Evolutionary conservation across 768 basidiomycete genomes (phyloP).

Genomic region (Tephrocybe sp.): DNA sequence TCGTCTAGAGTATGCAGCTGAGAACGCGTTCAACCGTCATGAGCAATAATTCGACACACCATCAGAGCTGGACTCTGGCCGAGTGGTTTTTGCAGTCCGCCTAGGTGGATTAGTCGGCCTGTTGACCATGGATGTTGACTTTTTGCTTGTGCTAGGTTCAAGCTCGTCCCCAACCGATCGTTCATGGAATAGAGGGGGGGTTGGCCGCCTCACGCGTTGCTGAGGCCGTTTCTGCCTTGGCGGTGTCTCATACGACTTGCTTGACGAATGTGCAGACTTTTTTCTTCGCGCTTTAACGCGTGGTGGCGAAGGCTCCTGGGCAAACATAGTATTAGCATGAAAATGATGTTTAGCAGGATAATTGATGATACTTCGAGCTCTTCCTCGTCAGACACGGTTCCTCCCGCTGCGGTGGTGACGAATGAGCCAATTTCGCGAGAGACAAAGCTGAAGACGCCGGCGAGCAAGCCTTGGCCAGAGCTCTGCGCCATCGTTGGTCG

Average conservation of each 20-base stretch:
- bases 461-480: constrained; percentile 49
- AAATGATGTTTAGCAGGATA: neutral
- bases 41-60: constrained; percentile 2
- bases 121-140: neutral
- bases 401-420: constrained; percentile 61
- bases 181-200: constrained; percentile 6
- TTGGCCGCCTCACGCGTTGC: constrained; percentile 8
- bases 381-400: constrained; percentile 19
- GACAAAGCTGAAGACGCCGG: constrained; percentile 67
- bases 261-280: neutral
- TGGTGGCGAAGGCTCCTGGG: constrained; percentile 1
- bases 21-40: neutral
- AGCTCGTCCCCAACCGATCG: constrained; percentile 1
- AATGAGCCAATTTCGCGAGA: constrained; percentile 72
- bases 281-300: constrained; percentile 8
- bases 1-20: constrained; percentile 15
- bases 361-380: constrained; percentile 7
- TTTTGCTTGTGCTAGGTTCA: neutral
- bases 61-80: constrained; percentile 3
- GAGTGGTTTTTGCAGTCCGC: neutral
- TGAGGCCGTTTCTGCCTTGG: neutral
- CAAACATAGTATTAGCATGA: neutral
- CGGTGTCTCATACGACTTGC: neutral
- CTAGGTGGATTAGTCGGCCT: neutral
- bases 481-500: constrained; percentile 15